A percentile compares a stretch with the other conserved stretches of the same genome.
phyloP scores from a whole-genome alignment of 176 grass and related monocot species.

The Avena atlantica region DNA sequence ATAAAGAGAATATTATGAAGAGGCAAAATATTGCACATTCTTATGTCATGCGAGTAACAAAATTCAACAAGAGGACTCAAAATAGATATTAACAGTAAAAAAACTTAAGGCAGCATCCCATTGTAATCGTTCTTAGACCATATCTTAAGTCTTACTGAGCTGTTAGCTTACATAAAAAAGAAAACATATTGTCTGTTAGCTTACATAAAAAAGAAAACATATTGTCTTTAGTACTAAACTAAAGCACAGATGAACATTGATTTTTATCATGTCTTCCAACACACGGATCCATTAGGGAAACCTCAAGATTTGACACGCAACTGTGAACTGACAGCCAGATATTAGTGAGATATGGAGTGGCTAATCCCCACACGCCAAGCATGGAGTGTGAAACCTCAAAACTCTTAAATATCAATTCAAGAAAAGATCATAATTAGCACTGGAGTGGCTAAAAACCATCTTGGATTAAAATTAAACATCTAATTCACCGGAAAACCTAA shows the following conservation, averaged over 20 bases:
- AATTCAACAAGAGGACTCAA: constrained; percentile 2
- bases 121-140: background rate
- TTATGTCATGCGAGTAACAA: background rate
- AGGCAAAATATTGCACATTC: too few relatives aligned
- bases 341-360: background rate
- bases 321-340: background rate
- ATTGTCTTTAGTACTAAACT: constrained; percentile 7
- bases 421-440: background rate
- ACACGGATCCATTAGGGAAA: constrained; percentile 19
- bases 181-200: background rate
- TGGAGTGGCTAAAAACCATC: background rate
- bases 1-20: too few relatives aligned
- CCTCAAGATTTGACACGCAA: background rate
- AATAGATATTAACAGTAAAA: background rate
- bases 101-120: background rate
- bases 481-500: constrained; percentile 25
- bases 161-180: background rate
- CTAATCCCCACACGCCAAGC: background rate
- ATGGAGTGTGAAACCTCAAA: background rate
- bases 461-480: background rate
- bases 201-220: background rate
- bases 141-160: background rate
- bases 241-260: background rate
- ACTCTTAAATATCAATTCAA: background rate
- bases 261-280: background rate